Base-by-base conservation (phyloP, 495 filamentous ascomycete species). In the Diplogelasinospora grovesii region DNA sequence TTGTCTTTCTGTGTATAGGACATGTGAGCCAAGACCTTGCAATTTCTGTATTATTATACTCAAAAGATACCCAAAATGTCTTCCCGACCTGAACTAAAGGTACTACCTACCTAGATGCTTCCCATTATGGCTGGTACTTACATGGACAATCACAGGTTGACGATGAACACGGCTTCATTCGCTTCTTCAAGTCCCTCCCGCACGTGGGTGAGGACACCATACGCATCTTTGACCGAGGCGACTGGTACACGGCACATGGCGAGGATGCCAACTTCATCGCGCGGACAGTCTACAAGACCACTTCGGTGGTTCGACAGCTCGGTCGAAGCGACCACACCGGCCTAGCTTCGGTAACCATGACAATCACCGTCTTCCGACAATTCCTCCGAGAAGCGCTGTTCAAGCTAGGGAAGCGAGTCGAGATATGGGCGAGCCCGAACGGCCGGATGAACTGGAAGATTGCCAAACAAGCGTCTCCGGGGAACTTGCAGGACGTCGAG, bases 401-500 rank as follows among this genome's bases (percentile, higher is more conserved):
- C 64, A 81, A 81, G 42, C 73, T 95, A 2, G 86, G 89, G 45
- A 95, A 89, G 56, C 73, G 93, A 8, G 65, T 98, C 14, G 93
- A 98, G 65, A 86, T 98, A 41, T 95, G 85, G 79, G 81, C 77
- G 19, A 84, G 76, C 25, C 66, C 71, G 2, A 80, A 77, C 41
- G 74, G 80, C 7, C 79, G 86, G 36, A 88, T 84, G 61, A 83
- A 85, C 48, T 98, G 93, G 92, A 95, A 93, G 56, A 61, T 90
- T 27, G 70, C 66, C 28, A 97, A 96, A 66, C 85, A 89, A 53
- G 89, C 90, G 20, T 95, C 88, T 21, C 92, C 92, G 0, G 92
- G 92, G 9, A 98, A 98, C 61, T 63, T 98, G 23, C 93, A 98
- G 63, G 93, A 96, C 59, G 82, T 98, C 24, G 92, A 98, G 61